phyloP scores from a whole-genome alignment of 345 rosid genomes.

The Citrus maxima region DNA sequence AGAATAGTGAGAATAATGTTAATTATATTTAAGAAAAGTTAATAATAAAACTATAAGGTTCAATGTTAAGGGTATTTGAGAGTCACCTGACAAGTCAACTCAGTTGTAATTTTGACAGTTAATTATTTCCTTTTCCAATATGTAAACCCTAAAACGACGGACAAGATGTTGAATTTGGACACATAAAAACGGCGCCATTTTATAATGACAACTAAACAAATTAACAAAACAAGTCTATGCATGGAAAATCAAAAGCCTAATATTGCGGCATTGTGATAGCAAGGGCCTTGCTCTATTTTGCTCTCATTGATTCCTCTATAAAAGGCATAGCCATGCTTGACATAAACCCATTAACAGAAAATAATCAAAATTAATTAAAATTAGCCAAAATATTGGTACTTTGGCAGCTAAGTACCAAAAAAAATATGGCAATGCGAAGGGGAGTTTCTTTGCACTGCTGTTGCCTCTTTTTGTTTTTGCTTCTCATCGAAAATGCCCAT shows the following conservation, averaged over 20 bases:
- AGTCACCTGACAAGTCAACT: background rate
- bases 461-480: conserved; percentile 18
- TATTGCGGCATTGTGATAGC: conserved; percentile 7
- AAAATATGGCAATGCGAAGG: conserved; percentile 11
- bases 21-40: too few relatives aligned
- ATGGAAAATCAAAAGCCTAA: conserved; percentile 11
- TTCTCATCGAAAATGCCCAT: conserved; percentile 24
- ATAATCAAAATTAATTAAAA: background rate
- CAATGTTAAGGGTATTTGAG: too few relatives aligned
- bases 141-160: conserved; percentile 12
- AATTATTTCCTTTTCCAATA: background rate
- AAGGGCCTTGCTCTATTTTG: background rate
- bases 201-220: background rate
- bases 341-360: background rate
- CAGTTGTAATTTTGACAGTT: background rate
- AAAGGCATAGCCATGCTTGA: background rate
- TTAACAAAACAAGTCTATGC: background rate
- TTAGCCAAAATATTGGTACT: background rate
- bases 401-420: background rate
- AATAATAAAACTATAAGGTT: too few relatives aligned
- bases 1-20: too few relatives aligned
- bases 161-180: conserved; percentile 9
- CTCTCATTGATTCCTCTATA: conserved; percentile 5
- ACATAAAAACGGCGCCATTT: background rate
- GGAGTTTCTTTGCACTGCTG: conserved; percentile 10